Evolutionary conservation across 2,329 filamentous ascomycete species (phyloP).

Genomic region (Neopestalotiopsis clavispora): DNA sequence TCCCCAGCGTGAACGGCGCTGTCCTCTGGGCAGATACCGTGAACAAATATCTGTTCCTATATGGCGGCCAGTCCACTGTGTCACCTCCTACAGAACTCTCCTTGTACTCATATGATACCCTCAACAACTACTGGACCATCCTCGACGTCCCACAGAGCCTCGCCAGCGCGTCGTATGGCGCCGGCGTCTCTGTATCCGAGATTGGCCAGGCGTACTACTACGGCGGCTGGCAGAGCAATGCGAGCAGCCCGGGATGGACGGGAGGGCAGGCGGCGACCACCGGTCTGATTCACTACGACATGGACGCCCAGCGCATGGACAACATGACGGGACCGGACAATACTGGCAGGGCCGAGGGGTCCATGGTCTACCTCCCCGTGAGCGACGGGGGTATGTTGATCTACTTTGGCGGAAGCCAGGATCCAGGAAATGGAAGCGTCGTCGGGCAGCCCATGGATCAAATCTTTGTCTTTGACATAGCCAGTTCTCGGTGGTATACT

Average conservation of each 20-base stretch:
- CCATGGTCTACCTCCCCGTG: conserved; percentile 63
- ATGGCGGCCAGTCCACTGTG: conserved; percentile 60
- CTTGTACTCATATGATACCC: conserved; percentile 62
- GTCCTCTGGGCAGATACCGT: conserved; percentile 64
- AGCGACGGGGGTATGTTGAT: conserved; percentile 64
- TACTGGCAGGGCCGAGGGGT: conserved; percentile 62
- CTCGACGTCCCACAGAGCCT: conserved; percentile 42
- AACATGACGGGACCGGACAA: conserved; percentile 60
- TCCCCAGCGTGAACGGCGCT: conserved; percentile 53
- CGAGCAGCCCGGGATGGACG: conserved; percentile 55
- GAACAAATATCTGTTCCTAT: conserved; percentile 68
- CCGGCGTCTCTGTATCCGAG: conserved; percentile 58
- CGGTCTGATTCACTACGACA: conserved; percentile 61
- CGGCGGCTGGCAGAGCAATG: conserved; percentile 65
- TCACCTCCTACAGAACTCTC: conserved; percentile 49
- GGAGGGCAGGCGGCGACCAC: conserved; percentile 52
- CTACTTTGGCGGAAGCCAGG: conserved; percentile 65
- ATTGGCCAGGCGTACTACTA: conserved; percentile 65
- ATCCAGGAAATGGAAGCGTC: conserved; percentile 53
- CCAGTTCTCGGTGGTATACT: conserved; percentile 63
- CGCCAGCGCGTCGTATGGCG: conserved; percentile 59
- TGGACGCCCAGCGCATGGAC: conserved; percentile 54
- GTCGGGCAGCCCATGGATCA: conserved; percentile 49
- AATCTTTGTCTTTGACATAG: conserved; percentile 66
- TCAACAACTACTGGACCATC: conserved; percentile 60